Conservation (phyloP, 176 grass and related monocot species). For the Oropetium thomaeum region DNA sequence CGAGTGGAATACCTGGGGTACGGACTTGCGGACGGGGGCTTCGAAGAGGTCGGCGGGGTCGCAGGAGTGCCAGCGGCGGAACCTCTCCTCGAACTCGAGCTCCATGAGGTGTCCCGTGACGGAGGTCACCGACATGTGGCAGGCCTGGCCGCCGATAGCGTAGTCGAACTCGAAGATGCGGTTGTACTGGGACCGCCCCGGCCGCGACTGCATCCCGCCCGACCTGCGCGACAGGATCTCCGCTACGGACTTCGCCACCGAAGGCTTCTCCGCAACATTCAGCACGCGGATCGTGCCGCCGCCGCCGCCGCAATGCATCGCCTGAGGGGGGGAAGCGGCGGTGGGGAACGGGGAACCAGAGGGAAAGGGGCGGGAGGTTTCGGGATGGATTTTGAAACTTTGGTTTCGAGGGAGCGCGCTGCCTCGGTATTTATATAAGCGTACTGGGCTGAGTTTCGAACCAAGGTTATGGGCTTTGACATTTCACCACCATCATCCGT, state of each 20-base stretch:
- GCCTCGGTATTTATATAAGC: neutral
- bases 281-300: slow-evolving; percentile 62
- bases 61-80: slow-evolving; percentile 85
- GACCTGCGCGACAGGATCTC: slow-evolving; percentile 76
- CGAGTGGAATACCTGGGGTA: slow-evolving; percentile 56
- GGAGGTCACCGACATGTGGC: slow-evolving; percentile 86
- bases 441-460: neutral
- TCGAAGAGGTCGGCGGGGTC: slow-evolving; percentile 80
- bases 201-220: slow-evolving; percentile 56
- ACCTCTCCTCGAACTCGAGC: slow-evolving; percentile 88
- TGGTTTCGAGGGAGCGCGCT: neutral
- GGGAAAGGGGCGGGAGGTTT: slow-evolving; percentile 34
- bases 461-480: neutral
- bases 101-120: slow-evolving; percentile 99
- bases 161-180: slow-evolving; percentile 92
- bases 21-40: slow-evolving; percentile 76
- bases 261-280: slow-evolving; percentile 95
- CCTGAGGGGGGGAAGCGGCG: neutral
- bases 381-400: slow-evolving; percentile 28
- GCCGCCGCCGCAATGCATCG: slow-evolving; percentile 41
- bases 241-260: slow-evolving; percentile 82
- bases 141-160: slow-evolving; percentile 47
- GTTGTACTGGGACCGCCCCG: slow-evolving; percentile 78
- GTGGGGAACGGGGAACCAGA: neutral
- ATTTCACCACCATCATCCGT: no score